Base-by-base conservation (phyloP, 768 basidiomycete species). In the Dacryopinax spathularia region DNA sequence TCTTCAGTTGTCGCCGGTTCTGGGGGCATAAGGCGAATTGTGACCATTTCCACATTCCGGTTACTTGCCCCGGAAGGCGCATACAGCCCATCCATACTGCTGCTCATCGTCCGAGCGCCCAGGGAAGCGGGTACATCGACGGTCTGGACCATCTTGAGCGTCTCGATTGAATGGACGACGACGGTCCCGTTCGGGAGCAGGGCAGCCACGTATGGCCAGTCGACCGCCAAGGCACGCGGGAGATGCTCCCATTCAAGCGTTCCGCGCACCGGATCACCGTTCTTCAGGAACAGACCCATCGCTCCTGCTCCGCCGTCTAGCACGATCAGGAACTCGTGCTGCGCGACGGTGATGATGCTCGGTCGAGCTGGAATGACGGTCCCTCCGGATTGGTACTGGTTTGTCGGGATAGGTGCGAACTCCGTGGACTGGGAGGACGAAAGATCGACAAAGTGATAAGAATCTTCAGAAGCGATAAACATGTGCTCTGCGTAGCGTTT, bases 241-340 rank as follows among this genome's bases (percentile, higher is more conserved):
- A 94, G 85, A 60, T 77, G 81, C 1, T 84, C 80, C 90, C 91
- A 96, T 70, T 91, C 82, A 43, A 96, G 75, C 1, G 93, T 94
- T 1, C 92, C 92, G 48, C 93, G 81, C 7, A 91, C 86, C 3
- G 94, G 91, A 72, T 95, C 92, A 0, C 91, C 93, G 1, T 83
- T 81, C 15, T 82, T 90, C 67, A 97, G 79, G 68, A 97, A 98
- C 10, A 98, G 76, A 0, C 94, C 94, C 37, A 97, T 77, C 0
- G 89, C 89, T 61, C 81, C 84, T 2, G 78, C 75, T 15, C 90
- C 94, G 0, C 86, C 92, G 82, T 87, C 93, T 1, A 88, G 89
- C 16, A 91, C 77, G 22, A 96, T 79, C 41, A 97, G 80, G 68
- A 93, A 96, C 72, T 96, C 93, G 67, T 81, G 83, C 33, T 83